A percentile compares a stretch with the other conserved stretches of the same genome.
Evolutionary conservation across 129 eudicot genomes (phyloP).

Genomic region (Scalesia atractyloides): DNA sequence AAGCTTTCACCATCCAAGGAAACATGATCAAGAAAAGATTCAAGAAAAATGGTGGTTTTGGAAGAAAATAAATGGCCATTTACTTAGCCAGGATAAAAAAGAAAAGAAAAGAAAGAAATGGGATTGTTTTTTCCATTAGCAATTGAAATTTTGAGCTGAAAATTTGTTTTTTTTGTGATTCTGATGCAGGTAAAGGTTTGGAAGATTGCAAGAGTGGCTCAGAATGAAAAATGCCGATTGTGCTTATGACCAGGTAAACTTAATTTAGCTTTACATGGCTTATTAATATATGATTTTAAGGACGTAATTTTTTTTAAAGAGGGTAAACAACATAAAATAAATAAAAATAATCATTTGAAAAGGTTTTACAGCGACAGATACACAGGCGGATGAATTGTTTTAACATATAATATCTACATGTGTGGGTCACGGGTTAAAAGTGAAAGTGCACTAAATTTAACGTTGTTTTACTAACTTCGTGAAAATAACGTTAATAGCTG

Average conservation of each 20-base stretch:
- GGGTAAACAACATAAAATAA: no score
- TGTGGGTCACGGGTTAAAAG: no score
- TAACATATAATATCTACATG: no score
- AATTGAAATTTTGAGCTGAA: constrained; percentile 24
- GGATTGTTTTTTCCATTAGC: constrained; percentile 36
- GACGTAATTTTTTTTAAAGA: no score
- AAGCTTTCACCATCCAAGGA: constrained; percentile 26
- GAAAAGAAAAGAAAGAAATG: constrained; percentile 20
- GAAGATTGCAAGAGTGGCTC: constrained; percentile 31
- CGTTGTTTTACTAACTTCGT: no score
- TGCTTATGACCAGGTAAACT: constrained; percentile 33
- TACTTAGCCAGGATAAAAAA: constrained; percentile 28
- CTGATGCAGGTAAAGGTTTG: constrained; percentile 17
- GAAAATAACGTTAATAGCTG: no score
- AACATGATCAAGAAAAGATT: constrained; percentile 23
- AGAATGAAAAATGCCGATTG: constrained; percentile 29
- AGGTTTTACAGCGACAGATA: no score
- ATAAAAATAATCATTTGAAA: no score
- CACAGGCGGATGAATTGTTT: no score
- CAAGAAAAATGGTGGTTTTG: constrained; percentile 18
- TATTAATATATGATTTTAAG: no score
- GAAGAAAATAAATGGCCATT: constrained; percentile 33
- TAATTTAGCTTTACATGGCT: not conserved
- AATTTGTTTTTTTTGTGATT: constrained; percentile 36
- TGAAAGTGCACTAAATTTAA: no score